Base-by-base conservation (phyloP, 2,329 filamentous ascomycete species). In the Aspergillus nomiae region DNA sequence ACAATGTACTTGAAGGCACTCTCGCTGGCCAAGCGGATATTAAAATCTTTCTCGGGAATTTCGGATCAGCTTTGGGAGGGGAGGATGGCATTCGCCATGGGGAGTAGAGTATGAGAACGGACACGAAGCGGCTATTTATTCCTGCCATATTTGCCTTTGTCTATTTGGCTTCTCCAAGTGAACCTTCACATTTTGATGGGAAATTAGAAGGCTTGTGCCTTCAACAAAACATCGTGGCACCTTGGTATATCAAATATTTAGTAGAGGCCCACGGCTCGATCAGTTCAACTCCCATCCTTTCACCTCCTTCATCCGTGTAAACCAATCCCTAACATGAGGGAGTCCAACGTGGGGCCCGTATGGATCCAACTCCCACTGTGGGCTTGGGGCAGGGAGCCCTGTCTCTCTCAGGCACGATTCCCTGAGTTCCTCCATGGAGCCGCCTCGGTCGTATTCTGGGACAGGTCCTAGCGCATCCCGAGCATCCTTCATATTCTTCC, bases 341-440 rank as follows among this genome's bases (percentile, higher is more conserved):
- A 82, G 54, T 12, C 73, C 73, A 16, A 76, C 73, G 72, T 84
- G 82, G 19, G 82, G 80, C 0, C 81, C 82, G 71, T 83, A 83
- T 0, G 77, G 72, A 43, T 80, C 73, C 24, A 73, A 72, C 46
- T 78, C 75, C 81, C 82, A 84, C 65, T 81, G 81, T 26, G 79
- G 77, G 16, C 61, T 69, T 2, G 82, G 82, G 0, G 81, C 66
- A 50, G 71, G 65, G 43, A 83, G 64, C 0, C 81, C 82, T 0
- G 81, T 84, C 63, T 84, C 81, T 50, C 74, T 63, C 6, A 80
- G 68, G 56, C 74, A 80, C 0, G 64, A 69, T 10, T 69, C 65
- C 34, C 77, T 67, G n/a, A 83, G 65, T 63, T 78, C 74, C 32
- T 75, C 73, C 28, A 84, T 69, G 0, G 69, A 75, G 2, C 80